Percentiles rank a stretch among this genome's conserved stretches.
Conservation (phyloP, 495 filamentous ascomycete genomes). For the Thermothielavioides terrestris region DNA sequence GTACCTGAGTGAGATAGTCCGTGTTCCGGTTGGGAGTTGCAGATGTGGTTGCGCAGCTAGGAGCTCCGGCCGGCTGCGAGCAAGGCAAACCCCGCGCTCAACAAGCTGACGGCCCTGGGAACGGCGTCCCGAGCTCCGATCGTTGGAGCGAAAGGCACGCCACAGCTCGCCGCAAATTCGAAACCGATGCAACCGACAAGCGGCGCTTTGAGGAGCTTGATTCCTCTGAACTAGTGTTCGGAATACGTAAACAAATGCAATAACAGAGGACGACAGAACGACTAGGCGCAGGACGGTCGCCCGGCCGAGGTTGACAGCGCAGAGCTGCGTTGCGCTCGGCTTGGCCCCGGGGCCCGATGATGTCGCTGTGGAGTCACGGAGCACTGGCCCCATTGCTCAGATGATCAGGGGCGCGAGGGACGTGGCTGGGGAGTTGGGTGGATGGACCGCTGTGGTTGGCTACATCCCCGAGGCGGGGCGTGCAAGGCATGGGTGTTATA, state of each 20-base stretch:
- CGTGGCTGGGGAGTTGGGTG: background rate
- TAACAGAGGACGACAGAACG: background rate
- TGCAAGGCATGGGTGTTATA: too few relatives aligned
- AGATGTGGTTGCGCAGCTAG: background rate
- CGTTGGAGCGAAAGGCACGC: background rate
- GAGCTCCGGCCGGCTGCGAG: constrained; percentile 10
- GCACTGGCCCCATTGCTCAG: background rate
- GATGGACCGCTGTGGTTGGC: background rate
- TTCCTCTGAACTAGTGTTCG: too few relatives aligned
- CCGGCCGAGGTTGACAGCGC: too few relatives aligned
- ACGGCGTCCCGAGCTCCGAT: background rate
- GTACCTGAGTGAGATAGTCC: too few relatives aligned
- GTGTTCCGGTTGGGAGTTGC: too few relatives aligned
- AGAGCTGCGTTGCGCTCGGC: too few relatives aligned
- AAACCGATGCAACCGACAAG: background rate
- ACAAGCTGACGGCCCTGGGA: background rate
- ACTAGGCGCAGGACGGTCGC: too few relatives aligned
- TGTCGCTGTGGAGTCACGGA: constrained; percentile 16
- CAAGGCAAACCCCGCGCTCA: constrained; percentile 14
- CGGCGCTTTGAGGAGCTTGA: too few relatives aligned
- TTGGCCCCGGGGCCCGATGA: constrained; percentile 9
- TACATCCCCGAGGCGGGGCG: too few relatives aligned
- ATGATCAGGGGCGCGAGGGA: background rate
- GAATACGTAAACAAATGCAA: background rate
- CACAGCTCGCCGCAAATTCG: background rate